These are phyloP conservation scores for Naganishia antarctica DNA, from an alignment of 768 basidiomycete genomes.

Conservation along the genomic window DNA sequence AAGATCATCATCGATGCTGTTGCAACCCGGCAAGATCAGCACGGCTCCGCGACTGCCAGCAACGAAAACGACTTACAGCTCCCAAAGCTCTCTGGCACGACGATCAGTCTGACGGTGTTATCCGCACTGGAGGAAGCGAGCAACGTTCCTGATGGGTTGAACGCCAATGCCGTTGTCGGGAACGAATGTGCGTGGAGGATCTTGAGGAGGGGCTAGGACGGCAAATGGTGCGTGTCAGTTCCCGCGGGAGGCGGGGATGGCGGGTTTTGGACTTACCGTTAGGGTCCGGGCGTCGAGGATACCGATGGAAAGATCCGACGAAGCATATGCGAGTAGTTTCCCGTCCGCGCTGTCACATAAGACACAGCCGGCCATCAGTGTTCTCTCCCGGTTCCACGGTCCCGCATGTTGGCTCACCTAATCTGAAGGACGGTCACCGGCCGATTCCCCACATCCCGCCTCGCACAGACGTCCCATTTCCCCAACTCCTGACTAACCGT, in stretches of 20 bases:
- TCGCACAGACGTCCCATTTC: slow-evolving; percentile 63
- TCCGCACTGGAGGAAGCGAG: slow-evolving; percentile 88
- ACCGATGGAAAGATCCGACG: slow-evolving; percentile 78
- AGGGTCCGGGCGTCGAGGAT: slow-evolving; percentile 74
- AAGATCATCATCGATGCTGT: slow-evolving; percentile 11
- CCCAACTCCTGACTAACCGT: slow-evolving; percentile 54
- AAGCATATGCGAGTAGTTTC: slow-evolving; percentile 74
- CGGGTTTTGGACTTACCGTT: slow-evolving; percentile 56
- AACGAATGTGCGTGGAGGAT: slow-evolving; percentile 94
- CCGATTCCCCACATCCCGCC: slow-evolving; percentile 69
- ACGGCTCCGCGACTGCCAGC: no score
- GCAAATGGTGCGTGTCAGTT: not conserved
- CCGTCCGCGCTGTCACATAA: slow-evolving; percentile 82
- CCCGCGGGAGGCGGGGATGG: not conserved
- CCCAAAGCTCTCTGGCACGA: slow-evolving; percentile 56
- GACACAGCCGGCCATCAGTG: not conserved
- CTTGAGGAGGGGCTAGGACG: slow-evolving; percentile 68
- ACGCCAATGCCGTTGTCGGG: slow-evolving; percentile 79
- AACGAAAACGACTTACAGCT: slow-evolving; percentile 39
- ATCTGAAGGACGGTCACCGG: slow-evolving; percentile 82
- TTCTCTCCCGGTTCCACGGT: not conserved
- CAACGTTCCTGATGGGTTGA: slow-evolving; percentile 74
- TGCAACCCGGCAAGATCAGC: not conserved
- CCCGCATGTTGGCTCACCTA: slow-evolving; percentile 57
- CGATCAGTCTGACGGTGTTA: slow-evolving; percentile 73